Evolutionary conservation across 176 grass and related monocot species (phyloP), one percentile per base, ranked within the genome.

Genomic region (Oryza longistaminata): DNA sequence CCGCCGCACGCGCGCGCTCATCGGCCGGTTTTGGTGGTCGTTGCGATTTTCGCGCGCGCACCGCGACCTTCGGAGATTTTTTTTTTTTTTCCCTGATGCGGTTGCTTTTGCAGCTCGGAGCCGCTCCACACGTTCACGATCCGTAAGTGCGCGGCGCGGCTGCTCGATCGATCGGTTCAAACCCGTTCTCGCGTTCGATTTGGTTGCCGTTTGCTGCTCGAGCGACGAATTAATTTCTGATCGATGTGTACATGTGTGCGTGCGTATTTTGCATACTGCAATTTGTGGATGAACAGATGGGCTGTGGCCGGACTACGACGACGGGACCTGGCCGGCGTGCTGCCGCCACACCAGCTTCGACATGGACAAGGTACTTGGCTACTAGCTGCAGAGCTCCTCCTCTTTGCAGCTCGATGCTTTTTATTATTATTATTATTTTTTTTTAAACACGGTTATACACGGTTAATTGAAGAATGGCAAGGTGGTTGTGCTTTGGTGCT

Each of bases 61-160:
- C 35, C 35, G 35, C 39, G 40, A 8, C 6, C 5, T 24, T 11
- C 48, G 4, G 70, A 74, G n/a, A 58, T 71, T 17, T 37, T 60
- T 9, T n/a, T 26, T 12, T n/a, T 26, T 14, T 7, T 29, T 2
- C 29, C 9, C 83, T 90, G 24, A 82, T 31, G 58, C 25, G 0
- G 0, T 66, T 9, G 17, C 42, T 3, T 82, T 82, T 74, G 80
- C 88, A 98, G 93, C 27, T 79, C 81, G 81, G 78, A 93, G 76
- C 87, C 89, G 50, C 73, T 98, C 76, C 50, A 80, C 9, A 68
- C 49, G n/a, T 95, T 98, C 84, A 98, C 93, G 70, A 95, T 98
- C 76, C 96, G 93, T 95, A 92, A 94, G 93, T 87, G 44, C 46
- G 6, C 27, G 19, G 7, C 81, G 11, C 40, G 2, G 6, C 12